phyloP scores from a whole-genome alignment of 2,329 filamentous ascomycete species.

The Verticillium alfalfae region DNA sequence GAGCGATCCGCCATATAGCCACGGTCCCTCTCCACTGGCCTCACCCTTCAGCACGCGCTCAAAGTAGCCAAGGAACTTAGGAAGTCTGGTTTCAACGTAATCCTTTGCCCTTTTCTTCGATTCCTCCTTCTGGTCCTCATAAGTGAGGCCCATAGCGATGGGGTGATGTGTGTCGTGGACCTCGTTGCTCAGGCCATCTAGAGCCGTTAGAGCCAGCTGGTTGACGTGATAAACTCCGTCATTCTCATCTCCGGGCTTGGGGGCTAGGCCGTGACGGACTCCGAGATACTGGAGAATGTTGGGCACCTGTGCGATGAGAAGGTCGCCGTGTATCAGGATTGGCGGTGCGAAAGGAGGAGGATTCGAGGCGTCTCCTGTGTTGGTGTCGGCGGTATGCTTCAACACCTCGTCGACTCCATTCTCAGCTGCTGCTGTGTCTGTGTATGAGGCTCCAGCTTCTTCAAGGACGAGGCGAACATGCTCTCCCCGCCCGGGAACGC shows the following conservation, averaged over 20 bases:
- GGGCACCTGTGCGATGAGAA: conserved; percentile 63
- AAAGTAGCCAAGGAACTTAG: conserved; percentile 69
- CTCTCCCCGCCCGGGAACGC: conserved; percentile 68
- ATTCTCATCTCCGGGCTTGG: conserved; percentile 29
- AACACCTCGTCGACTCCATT: conserved; percentile 48
- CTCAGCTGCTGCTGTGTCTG: conserved; percentile 44
- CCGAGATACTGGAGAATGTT: conserved; percentile 71
- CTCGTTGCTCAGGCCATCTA: conserved; percentile 67
- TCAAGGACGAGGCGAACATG: conserved; percentile 69
- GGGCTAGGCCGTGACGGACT: conserved; percentile 50
- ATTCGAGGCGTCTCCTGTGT: conserved; percentile 48
- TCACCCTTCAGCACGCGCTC: conserved; percentile 58
- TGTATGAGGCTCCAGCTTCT: conserved; percentile 59
- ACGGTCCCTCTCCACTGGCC: conserved; percentile 51
- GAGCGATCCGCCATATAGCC: conserved; percentile 59
- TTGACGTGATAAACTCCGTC: conserved; percentile 54
- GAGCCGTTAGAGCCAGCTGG: conserved; percentile 59
- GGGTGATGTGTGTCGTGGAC: conserved; percentile 74
- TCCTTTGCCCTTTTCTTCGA: conserved; percentile 50
- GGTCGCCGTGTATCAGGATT: conserved; percentile 54
- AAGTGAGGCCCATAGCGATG: conserved; percentile 52
- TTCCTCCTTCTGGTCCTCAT: conserved; percentile 72
- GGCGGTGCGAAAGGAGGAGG: conserved; percentile 64
- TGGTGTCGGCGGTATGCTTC: conserved; percentile 35
- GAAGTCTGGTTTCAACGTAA: conserved; percentile 57